These are phyloP conservation scores for Babesia bovis DNA, from an alignment of 169 alveolate genomes.

Conservation along the genomic window DNA sequence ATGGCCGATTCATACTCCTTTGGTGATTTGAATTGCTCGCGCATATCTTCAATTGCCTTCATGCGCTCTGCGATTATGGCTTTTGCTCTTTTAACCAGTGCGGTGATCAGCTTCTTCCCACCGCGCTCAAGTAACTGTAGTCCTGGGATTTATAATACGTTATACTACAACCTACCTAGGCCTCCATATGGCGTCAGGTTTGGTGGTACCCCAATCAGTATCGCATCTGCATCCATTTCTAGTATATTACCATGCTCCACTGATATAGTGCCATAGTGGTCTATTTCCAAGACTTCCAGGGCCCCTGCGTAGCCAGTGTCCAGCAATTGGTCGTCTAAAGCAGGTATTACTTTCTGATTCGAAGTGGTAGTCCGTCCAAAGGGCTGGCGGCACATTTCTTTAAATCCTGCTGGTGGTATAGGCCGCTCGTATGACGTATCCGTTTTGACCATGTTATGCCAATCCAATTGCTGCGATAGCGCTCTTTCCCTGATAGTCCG, in stretches of 20 bases:
- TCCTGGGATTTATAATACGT: constrained; percentile 6
- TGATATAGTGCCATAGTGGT: constrained; percentile 53
- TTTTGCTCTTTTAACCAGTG: constrained; percentile 62
- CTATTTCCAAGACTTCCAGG: constrained; percentile 43
- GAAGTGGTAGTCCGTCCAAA: neutral
- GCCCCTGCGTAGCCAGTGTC: constrained; percentile 25
- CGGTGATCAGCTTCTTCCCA: constrained; percentile 52
- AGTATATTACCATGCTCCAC: constrained; percentile 57
- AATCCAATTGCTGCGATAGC: constrained; percentile 46
- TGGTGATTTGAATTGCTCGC: constrained; percentile 1
- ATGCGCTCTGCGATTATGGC: constrained; percentile 47
- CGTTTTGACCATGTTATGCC: constrained; percentile 21
- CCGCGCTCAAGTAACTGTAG: constrained; percentile 56
- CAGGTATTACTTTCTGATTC: neutral
- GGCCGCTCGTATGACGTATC: neutral
- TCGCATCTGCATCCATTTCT: constrained; percentile 38
- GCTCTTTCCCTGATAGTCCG: constrained; percentile 60
- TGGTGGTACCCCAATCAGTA: constrained; percentile 64
- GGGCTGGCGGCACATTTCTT: constrained; percentile 38
- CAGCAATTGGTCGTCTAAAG: neutral
- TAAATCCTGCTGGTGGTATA: neutral
- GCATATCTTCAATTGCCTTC: constrained; percentile 38
- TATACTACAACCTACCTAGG: constrained; percentile 27
- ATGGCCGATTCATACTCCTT: constrained; percentile 33
- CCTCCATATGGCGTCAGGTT: constrained; percentile 64